These are phyloP conservation scores for Melastoma malabathricum DNA, from an alignment of 345 rosid species.

Conservation along the genomic window DNA sequence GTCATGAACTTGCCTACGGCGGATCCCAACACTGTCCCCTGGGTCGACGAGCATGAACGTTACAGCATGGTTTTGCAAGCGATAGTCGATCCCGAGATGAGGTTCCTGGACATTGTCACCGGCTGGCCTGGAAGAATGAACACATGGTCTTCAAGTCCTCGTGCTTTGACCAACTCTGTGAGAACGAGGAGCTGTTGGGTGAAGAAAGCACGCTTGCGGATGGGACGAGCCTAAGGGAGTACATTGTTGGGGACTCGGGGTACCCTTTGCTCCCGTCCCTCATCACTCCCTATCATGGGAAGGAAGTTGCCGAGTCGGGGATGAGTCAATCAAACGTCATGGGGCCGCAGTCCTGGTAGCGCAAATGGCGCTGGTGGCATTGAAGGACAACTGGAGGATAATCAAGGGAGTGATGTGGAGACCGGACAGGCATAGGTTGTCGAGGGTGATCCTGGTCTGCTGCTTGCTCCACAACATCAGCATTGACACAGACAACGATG, in stretches of 20 bases:
- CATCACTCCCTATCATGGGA: conserved; percentile 33
- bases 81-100: conserved; percentile 46
- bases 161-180: conserved; percentile 30
- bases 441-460: conserved; percentile 52
- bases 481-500: conserved; percentile 40
- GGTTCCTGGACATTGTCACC: conserved; percentile 49
- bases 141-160: conserved; percentile 31
- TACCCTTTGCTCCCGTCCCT: conserved; percentile 55
- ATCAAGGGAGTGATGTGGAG: conserved; percentile 59
- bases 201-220: conserved; percentile 19
- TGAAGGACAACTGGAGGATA: conserved; percentile 50
- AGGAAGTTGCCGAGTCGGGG: conserved; percentile 23
- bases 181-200: conserved; percentile 38
- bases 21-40: conserved; percentile 26
- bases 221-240: conserved; percentile 39
- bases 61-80: conserved; percentile 59
- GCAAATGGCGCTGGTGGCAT: conserved; percentile 31
- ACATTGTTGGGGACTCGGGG: conserved; percentile 45
- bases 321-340: conserved; percentile 33
- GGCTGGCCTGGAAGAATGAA: conserved; percentile 65
- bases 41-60: conserved; percentile 46
- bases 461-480: conserved; percentile 58
- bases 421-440: conserved; percentile 48
- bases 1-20: conserved; percentile 39
- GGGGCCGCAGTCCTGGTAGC: conserved; percentile 34